A percentile compares a stretch with the other conserved stretches of the same genome.
Evolutionary conservation across 1,284 basidiomycete species (phyloP).

Genomic region (Porphyrellus sp.): DNA sequence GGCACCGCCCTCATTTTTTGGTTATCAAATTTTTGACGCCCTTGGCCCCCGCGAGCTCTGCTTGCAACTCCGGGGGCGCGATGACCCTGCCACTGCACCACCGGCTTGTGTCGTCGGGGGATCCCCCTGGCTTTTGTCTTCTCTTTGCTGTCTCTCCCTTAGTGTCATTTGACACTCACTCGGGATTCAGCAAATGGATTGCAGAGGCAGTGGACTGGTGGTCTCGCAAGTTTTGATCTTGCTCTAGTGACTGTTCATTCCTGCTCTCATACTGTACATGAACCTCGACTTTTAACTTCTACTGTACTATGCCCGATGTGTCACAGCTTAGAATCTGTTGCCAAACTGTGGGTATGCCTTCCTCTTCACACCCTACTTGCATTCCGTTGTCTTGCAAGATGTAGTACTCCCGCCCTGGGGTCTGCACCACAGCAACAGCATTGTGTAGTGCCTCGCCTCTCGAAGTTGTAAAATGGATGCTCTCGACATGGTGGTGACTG

Average conservation of each 20-base stretch:
- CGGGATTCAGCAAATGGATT: constrained; percentile 7
- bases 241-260: too few relatives aligned
- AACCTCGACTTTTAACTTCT: not conserved
- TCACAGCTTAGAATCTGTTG: constrained; percentile 54
- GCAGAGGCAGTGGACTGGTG: too few relatives aligned
- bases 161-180: constrained; percentile 2
- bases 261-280: too few relatives aligned
- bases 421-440: constrained; percentile 65
- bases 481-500: constrained; percentile 75
- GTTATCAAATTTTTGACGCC: constrained; percentile 37
- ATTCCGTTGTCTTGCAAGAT: constrained; percentile 70
- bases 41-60: constrained; percentile 28
- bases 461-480: constrained; percentile 55
- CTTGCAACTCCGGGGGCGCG: constrained; percentile 34
- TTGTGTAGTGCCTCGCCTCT: constrained; percentile 47
- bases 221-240: too few relatives aligned
- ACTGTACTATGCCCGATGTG: constrained; percentile 1
- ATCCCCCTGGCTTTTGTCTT: constrained; percentile 5
- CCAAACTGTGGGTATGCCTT: constrained; percentile 62
- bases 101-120: constrained; percentile 35
- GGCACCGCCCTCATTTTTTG: constrained; percentile 35
- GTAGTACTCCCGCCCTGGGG: constrained; percentile 61
- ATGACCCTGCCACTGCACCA: constrained; percentile 37
- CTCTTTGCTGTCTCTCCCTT: constrained; percentile 18
- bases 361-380: constrained; percentile 73